A percentile compares a stretch with the other conserved stretches of the same genome.
phyloP scores from a whole-genome alignment of 257 asterid species.

The Parsonsia alboflavescens region DNA sequence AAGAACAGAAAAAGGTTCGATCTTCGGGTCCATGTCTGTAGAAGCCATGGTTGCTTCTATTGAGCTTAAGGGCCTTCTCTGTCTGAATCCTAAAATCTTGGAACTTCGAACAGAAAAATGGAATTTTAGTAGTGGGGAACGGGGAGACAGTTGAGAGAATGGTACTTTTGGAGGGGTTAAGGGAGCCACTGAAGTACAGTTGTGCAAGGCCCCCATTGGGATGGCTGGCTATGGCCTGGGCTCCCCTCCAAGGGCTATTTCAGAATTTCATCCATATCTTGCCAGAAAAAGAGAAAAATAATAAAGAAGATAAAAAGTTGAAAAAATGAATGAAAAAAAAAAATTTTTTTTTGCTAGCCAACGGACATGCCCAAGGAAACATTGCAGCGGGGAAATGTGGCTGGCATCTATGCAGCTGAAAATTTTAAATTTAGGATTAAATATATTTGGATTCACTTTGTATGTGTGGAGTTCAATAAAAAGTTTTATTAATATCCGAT shows the following conservation, averaged over 20 bases:
- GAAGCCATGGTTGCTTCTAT: conserved; percentile 59
- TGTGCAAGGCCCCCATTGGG: conserved; percentile 41
- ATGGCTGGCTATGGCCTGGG: neutral
- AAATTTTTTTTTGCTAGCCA: neutral
- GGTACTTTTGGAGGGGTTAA: conserved; percentile 20
- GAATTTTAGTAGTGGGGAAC: conserved; percentile 1
- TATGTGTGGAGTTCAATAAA: no score
- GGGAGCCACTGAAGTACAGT: conserved; percentile 4
- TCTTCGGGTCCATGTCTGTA: conserved; percentile 23
- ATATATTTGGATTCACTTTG: no score
- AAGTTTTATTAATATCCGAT: no score
- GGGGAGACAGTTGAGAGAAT: conserved; percentile 17
- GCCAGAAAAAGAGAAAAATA: no score
- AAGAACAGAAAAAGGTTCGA: conserved; percentile 62
- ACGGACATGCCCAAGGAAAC: neutral
- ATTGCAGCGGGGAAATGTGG: neutral
- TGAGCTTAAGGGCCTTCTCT: conserved; percentile 13
- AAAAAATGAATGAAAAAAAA: neutral
- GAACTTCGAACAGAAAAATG: conserved; percentile 25
- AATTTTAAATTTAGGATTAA: neutral
- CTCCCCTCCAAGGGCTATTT: neutral
- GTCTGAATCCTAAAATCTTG: conserved; percentile 2
- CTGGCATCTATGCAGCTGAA: neutral
- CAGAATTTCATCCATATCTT: neutral
- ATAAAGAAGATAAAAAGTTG: neutral